Evolutionary conservation across 2,329 filamentous ascomycete genomes (phyloP).

Genomic region (Neonectria punicea): DNA sequence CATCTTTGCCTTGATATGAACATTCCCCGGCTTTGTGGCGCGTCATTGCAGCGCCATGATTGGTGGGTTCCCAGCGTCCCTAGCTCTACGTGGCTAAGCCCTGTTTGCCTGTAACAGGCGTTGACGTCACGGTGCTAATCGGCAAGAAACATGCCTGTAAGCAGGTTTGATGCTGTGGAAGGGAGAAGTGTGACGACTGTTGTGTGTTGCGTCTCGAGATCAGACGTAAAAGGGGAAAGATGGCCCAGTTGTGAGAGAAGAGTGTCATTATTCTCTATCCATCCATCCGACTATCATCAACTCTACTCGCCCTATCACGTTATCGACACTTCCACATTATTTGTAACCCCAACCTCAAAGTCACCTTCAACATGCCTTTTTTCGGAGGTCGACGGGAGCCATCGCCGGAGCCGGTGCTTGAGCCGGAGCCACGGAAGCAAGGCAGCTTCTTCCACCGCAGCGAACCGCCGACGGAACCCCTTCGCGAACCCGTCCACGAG

Average conservation of each 20-base stretch:
- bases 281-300: not conserved
- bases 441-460: conserved; percentile 31
- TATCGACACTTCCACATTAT: not conserved
- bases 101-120: conserved; percentile 9
- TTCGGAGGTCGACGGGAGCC: conserved; percentile 45
- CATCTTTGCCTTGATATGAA: conserved; percentile 8
- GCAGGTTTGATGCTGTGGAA: conserved; percentile 16
- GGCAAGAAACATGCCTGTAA: conserved; percentile 12
- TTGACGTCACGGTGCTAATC: conserved; percentile 38
- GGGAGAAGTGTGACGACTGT: not conserved
- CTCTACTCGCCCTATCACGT: not conserved
- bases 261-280: not conserved
- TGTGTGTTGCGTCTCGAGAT: not conserved
- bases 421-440: conserved; percentile 19
- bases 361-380: conserved; percentile 44
- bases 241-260: not conserved
- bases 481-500: conserved; percentile 30
- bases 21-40: not conserved
- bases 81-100: not conserved
- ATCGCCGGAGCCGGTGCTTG: conserved; percentile 44
- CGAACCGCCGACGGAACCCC: conserved; percentile 47
- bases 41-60: conserved; percentile 19
- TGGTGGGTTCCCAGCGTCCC: not conserved
- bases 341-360: not conserved
- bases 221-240: conserved; percentile 1